These are phyloP conservation scores for Rosa multiflora DNA, from an alignment of 306 rosid genomes.

Conservation along the genomic window DNA sequence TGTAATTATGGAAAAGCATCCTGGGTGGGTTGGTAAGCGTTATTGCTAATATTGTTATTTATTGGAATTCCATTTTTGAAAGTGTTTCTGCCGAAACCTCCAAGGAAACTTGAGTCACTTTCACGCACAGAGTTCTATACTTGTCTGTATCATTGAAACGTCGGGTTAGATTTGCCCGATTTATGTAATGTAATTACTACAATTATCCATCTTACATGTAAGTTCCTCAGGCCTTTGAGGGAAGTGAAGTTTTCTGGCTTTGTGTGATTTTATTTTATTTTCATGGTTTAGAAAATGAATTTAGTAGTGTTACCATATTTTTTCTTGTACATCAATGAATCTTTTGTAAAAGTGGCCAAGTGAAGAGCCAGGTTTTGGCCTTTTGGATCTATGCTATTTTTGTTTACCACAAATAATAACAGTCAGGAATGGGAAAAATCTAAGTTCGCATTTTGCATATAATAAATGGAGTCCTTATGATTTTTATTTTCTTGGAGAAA, in stretches of 20 bases:
- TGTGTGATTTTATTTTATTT: no score
- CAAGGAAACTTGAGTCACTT: not conserved
- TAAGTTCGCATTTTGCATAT: conserved; percentile 7
- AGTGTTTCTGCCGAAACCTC: conserved; percentile 7
- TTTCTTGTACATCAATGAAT: not conserved
- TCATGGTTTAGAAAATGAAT: no score
- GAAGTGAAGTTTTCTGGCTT: not conserved
- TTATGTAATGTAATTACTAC: not conserved
- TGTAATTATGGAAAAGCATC: conserved; percentile 97
- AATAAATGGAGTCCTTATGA: not conserved
- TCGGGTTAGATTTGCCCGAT: not conserved
- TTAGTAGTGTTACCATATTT: no score
- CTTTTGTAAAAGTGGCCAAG: not conserved
- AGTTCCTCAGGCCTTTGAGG: not conserved
- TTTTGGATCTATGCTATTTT: not conserved
- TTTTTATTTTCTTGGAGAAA: not conserved
- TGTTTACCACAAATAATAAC: not conserved
- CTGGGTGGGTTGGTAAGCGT: conserved; percentile 98
- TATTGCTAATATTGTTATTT: not conserved
- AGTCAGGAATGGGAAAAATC: not conserved
- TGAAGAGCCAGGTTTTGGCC: not conserved
- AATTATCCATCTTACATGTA: not conserved
- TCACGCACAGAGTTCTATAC: not conserved
- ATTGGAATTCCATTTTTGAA: not conserved
- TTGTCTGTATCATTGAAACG: not conserved